phyloP scores from a whole-genome alignment of 805 yeast species.

The Cyberlindnera amylophila region DNA sequence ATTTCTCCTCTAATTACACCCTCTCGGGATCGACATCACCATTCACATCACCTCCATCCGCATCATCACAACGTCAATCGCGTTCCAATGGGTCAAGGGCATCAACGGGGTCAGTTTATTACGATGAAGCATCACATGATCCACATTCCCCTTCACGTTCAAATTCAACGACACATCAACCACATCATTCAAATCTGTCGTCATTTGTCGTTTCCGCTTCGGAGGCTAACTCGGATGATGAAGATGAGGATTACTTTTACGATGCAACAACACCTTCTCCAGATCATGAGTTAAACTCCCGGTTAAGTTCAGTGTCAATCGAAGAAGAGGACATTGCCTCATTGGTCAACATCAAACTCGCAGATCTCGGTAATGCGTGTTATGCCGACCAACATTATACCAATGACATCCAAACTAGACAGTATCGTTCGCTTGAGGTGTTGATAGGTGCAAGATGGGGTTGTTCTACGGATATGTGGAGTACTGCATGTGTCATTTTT shows the following conservation, averaged over 20 bases:
- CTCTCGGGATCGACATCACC: slow-evolving; percentile 2
- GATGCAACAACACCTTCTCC: background rate
- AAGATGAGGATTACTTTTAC: slow-evolving; percentile 5
- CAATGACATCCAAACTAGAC: slow-evolving; percentile 66
- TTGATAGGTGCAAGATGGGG: slow-evolving; percentile 60
- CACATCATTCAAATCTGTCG: slow-evolving; percentile 9
- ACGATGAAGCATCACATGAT: slow-evolving; percentile 12
- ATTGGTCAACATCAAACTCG: slow-evolving; percentile 43
- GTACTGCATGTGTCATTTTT: slow-evolving; percentile 86
- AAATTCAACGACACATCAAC: too few species aligned
- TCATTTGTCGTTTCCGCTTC: slow-evolving; percentile 14
- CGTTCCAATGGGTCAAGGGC: slow-evolving; percentile 8
- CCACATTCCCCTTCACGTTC: background rate
- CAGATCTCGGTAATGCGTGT: slow-evolving; percentile 71
- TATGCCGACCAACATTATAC: slow-evolving; percentile 61
- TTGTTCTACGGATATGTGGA: slow-evolving; percentile 88
- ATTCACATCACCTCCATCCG: background rate
- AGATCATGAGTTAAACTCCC: slow-evolving; percentile 1
- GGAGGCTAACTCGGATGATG: slow-evolving; percentile 15
- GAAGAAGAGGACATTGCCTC: slow-evolving; percentile 14
- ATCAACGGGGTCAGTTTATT: slow-evolving; percentile 3
- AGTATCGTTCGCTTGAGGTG: slow-evolving; percentile 63
- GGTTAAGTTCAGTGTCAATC: slow-evolving; percentile 8
- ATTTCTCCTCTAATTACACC: slow-evolving; percentile 12
- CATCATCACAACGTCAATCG: slow-evolving; percentile 5